These are phyloP conservation scores for Alternaria postmessia DNA, from an alignment of 2,329 filamentous ascomycete genomes.

Conservation along the genomic window DNA sequence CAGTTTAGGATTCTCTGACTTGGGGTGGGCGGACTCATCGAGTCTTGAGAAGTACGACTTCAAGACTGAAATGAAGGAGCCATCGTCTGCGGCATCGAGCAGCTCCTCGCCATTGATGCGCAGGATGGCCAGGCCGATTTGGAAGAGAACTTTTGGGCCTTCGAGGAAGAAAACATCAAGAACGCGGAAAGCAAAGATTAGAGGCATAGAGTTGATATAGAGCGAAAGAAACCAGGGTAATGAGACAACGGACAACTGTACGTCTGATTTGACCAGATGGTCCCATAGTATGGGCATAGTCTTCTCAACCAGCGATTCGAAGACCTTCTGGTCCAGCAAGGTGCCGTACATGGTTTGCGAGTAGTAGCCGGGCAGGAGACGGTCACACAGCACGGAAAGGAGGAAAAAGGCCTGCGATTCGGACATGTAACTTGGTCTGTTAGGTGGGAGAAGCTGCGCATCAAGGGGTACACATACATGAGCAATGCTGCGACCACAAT, in stretches of 20 bases:
- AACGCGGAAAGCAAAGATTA: conserved; percentile 96
- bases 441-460: conserved; percentile 28
- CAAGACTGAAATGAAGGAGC: conserved; percentile 93
- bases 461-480: conserved; percentile 65
- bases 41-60: conserved; percentile 94
- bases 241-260: conserved; percentile 96
- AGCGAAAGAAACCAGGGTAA: conserved; percentile 97
- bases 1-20: conserved; percentile 93
- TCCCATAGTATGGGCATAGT: conserved; percentile 99
- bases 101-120: conserved; percentile 97
- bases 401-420: conserved; percentile 96
- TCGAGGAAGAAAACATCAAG: conserved; percentile 98
- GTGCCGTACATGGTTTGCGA: conserved; percentile 99
- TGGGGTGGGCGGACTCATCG: conserved; percentile 94
- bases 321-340: conserved; percentile 93
- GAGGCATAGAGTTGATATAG: conserved; percentile 99
- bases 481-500: conserved; percentile 97
- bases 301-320: conserved; percentile 96
- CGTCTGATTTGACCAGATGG: conserved; percentile 94
- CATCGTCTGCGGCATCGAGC: conserved; percentile 90
- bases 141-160: conserved; percentile 95
- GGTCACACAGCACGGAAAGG: conserved; percentile 88
- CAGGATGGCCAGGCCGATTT: conserved; percentile 94
- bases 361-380: conserved; percentile 94
- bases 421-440: conserved; percentile 78